Percentiles rank a stretch among this genome's conserved stretches.
Conservation (phyloP, 768 basidiomycete species). For the Russula earlei region DNA sequence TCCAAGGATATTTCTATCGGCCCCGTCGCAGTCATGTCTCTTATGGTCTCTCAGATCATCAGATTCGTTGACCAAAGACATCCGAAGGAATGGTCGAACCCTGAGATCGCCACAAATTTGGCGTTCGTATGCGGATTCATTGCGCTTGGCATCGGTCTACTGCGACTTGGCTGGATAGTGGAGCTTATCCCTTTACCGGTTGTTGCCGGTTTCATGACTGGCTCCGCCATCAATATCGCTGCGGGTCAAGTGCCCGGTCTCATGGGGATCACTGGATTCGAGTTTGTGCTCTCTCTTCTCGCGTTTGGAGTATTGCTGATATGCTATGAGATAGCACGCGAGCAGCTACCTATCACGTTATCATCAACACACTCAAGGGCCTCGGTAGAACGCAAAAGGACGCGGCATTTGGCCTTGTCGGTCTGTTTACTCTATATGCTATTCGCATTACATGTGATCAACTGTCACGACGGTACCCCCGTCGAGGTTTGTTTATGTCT, state of each 20-base stretch:
- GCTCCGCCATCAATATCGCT: slow-evolving; percentile 90
- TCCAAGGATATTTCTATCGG: slow-evolving; percentile 99
- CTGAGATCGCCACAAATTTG: slow-evolving; percentile 74
- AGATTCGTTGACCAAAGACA: slow-evolving; percentile 44
- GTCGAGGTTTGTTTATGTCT: slow-evolving; percentile 36
- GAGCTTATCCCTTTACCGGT: slow-evolving; percentile 88
- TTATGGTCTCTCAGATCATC: slow-evolving; percentile 78
- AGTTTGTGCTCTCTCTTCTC: slow-evolving; percentile 39
- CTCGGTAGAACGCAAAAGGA: slow-evolving; percentile 63
- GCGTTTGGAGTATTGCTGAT: background rate
- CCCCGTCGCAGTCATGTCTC: slow-evolving; percentile 97
- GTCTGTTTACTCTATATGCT: slow-evolving; percentile 57
- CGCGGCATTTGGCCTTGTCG: slow-evolving; percentile 83
- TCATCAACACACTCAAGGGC: slow-evolving; percentile 89
- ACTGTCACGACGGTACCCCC: slow-evolving; percentile 50
- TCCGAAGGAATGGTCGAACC: slow-evolving; percentile 50
- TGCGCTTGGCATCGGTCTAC: slow-evolving; percentile 78
- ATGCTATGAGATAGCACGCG: slow-evolving; percentile 50
- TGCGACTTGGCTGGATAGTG: slow-evolving; percentile 88
- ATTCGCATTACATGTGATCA: slow-evolving; percentile 51
- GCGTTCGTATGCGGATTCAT: slow-evolving; percentile 89
- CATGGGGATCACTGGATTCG: slow-evolving; percentile 79
- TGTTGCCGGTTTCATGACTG: slow-evolving; percentile 92
- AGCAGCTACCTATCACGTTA: slow-evolving; percentile 73
- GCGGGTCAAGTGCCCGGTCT: slow-evolving; percentile 82